Conservation (phyloP, 345 rosid species). For the Rhodamnia rubescens region DNA sequence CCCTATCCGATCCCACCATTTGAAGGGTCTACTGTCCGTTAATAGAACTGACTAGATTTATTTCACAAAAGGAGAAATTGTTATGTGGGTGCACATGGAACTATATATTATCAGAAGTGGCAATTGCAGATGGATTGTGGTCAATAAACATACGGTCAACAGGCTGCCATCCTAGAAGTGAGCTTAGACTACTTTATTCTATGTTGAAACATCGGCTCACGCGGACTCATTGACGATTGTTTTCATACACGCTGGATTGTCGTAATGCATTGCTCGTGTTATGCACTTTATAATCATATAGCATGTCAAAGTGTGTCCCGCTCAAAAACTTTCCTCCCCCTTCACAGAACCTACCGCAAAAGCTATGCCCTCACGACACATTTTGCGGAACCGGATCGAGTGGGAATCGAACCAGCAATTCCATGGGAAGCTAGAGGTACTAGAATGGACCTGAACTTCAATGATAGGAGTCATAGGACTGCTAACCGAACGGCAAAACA, state of each 20-base stretch:
- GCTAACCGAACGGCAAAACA: not conserved
- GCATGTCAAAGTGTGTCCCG: not conserved
- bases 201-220: not conserved
- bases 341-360: not conserved
- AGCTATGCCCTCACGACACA: not conserved
- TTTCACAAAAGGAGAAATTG: not conserved
- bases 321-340: not conserved
- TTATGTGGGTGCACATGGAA: not conserved
- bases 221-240: not conserved
- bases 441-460: not conserved
- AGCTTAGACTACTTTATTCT: not conserved
- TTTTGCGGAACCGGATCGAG: not conserved
- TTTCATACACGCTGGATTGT: not conserved
- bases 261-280: not conserved
- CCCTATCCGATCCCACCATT: too few relatives aligned
- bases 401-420: not conserved
- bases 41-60: not conserved
- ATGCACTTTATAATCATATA: too few relatives aligned
- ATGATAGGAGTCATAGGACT: not conserved
- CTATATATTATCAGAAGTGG: not conserved
- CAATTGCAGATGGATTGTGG: not conserved
- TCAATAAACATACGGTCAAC: not conserved
- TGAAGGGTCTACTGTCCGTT: not conserved
- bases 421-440: not conserved
- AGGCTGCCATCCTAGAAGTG: not conserved